Conservation (phyloP, 768 basidiomycete genomes). For the Heimioporus sp. region DNA sequence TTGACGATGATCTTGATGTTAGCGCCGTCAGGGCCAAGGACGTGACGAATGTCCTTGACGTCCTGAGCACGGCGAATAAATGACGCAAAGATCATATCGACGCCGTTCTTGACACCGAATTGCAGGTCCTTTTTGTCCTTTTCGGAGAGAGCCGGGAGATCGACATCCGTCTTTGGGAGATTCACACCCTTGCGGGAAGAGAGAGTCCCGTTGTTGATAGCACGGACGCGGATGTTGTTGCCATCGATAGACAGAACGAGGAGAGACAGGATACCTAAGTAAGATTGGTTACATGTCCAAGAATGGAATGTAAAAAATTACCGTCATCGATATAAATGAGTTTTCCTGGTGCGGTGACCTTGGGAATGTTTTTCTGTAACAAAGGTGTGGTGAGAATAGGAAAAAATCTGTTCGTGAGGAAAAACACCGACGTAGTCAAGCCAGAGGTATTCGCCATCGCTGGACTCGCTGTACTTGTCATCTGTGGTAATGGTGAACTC, state of each 20-base stretch:
- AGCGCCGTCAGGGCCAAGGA: slow-evolving; percentile 92
- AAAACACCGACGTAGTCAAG: slow-evolving; percentile 82
- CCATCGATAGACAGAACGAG: slow-evolving; percentile 90
- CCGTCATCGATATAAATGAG: slow-evolving; percentile 98
- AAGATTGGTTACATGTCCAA: slow-evolving; percentile 1
- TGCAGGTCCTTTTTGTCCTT: slow-evolving; percentile 96
- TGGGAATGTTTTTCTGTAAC: slow-evolving; percentile 80
- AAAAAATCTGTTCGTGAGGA: not conserved
- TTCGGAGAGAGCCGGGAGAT: slow-evolving; percentile 94
- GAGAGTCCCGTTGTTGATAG: slow-evolving; percentile 88
- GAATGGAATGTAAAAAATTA: slow-evolving; percentile 22
- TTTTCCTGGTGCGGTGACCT: slow-evolving; percentile 96
- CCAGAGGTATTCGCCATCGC: slow-evolving; percentile 84
- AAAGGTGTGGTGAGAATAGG: not conserved
- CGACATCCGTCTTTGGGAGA: slow-evolving; percentile 95
- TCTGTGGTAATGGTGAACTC: slow-evolving; percentile 92
- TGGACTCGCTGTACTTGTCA: slow-evolving; percentile 68
- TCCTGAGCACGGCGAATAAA: slow-evolving; percentile 97
- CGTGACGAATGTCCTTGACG: slow-evolving; percentile 88
- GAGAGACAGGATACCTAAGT: slow-evolving; percentile 76
- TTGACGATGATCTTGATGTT: slow-evolving; percentile 99
- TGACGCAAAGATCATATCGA: slow-evolving; percentile 99
- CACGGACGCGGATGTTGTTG: slow-evolving; percentile 74
- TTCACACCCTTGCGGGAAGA: slow-evolving; percentile 99
- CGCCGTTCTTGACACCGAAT: slow-evolving; percentile 96